These are phyloP conservation scores for Botrytis pseudocinerea DNA, from an alignment of 2,329 filamentous ascomycete genomes.

Conservation along the genomic window DNA sequence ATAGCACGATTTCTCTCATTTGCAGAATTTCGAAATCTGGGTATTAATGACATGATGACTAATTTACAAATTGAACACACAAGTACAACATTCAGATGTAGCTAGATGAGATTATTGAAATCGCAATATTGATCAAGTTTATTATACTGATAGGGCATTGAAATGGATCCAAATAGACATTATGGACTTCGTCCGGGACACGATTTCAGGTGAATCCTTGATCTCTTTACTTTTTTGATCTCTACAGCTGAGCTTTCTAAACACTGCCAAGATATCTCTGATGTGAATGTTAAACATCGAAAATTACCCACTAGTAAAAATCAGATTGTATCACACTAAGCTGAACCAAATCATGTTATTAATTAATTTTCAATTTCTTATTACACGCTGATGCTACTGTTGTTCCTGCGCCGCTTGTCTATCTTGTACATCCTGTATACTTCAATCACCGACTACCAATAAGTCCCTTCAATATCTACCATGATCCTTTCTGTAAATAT, in stretches of 20 bases:
- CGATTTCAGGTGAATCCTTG: not conserved
- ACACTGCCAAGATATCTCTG: not conserved
- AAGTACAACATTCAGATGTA: not conserved
- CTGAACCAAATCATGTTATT: too few species aligned
- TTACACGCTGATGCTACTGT: not conserved
- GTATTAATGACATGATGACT: not conserved
- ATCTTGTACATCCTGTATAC: constrained; percentile 15
- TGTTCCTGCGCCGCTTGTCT: not conserved
- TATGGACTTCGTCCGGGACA: not conserved
- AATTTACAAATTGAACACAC: not conserved
- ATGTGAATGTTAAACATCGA: not conserved
- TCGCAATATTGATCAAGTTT: not conserved
- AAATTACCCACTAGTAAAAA: not conserved
- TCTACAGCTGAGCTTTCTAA: not conserved
- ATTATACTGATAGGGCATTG: not conserved
- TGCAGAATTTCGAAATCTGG: not conserved
- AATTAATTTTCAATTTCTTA: constrained; percentile 12
- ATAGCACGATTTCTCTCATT: not conserved
- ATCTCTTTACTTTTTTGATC: not conserved
- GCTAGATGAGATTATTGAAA: not conserved
- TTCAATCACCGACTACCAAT: not conserved
- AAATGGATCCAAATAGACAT: not conserved
- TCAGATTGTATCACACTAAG: not conserved
- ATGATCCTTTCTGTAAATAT: not conserved
- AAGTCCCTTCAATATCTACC: not conserved